Evolutionary conservation across 2,329 filamentous ascomycete genomes (phyloP), one percentile per base, ranked within the genome.

Genomic region (Penicillium sumatraense): DNA sequence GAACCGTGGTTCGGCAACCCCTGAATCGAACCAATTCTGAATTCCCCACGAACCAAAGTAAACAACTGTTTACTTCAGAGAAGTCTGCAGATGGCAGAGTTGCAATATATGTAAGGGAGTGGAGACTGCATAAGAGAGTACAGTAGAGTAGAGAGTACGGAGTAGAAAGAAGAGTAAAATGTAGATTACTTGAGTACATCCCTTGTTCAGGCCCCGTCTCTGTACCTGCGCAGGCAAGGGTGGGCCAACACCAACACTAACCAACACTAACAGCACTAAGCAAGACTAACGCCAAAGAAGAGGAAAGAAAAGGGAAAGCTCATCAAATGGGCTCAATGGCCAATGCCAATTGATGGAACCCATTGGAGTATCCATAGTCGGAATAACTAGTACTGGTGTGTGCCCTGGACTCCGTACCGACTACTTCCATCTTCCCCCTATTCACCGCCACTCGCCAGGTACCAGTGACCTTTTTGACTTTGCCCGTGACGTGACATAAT

Each of bases 401-500:
- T n/a, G n/a, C n/a, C n/a, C n/a, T n/a, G n/a, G n/a, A n/a, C n/a
- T n/a, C n/a, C n/a, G n/a, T n/a, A n/a, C n/a, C n/a, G n/a, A n/a
- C n/a, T n/a, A n/a, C n/a, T n/a, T n/a, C n/a, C n/a, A n/a, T 36
- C 33, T 26, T 42, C 24, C 44, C 38, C 49, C 26, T 16, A 36
- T 38, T 53, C 42, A 24, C 46, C 49, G 51, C 47, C 23, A 31
- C 46, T 27, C 44, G 49, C 44, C 21, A 48, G 53, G 51, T 48
- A 48, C 49, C 29, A 31, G 56, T 62, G 35, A 58, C 53, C n/a
- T n/a, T n/a, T n/a, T n/a, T n/a, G n/a, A n/a, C n/a, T n/a, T n/a
- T n/a, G n/a, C n/a, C n/a, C 45, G 54, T 56, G 58, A 60, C 63
- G 61, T 63, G 58, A 63, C 60, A 55, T 57, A 54, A 57, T 41